A percentile compares a stretch with the other conserved stretches of the same genome.
Evolutionary conservation across 805 yeast genomes (phyloP).

Genomic region (Saturnispora quitensis): DNA sequence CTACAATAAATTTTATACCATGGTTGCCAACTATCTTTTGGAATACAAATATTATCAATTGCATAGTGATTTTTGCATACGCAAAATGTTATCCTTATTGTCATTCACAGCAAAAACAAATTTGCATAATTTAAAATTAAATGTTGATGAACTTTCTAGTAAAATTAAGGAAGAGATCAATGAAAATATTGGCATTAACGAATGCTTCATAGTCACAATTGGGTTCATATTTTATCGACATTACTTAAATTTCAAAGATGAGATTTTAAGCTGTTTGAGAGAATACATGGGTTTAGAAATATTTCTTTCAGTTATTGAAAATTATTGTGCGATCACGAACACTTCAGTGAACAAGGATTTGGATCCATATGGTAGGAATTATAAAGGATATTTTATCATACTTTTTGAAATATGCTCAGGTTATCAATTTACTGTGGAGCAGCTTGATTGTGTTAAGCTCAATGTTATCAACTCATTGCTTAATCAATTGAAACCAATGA

Average conservation of each 20-base stretch:
- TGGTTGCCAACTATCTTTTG: conserved; percentile 21
- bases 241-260: conserved; percentile 14
- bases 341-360: conserved; percentile 26
- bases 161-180: conserved; percentile 17
- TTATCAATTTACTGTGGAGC: conserved; percentile 33
- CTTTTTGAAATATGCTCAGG: conserved; percentile 47
- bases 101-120: conserved; percentile 25
- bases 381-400: conserved; percentile 36
- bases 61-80: conserved; percentile 36
- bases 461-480: conserved; percentile 42
- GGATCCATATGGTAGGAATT: conserved; percentile 19
- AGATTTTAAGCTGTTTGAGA: conserved; percentile 36
- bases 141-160: conserved; percentile 11
- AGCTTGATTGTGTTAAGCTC: conserved; percentile 34
- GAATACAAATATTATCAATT: conserved; percentile 25
- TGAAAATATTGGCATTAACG: conserved; percentile 18
- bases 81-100: conserved; percentile 40
- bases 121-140: conserved; percentile 16
- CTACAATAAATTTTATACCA: conserved; percentile 21
- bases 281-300: conserved; percentile 46
- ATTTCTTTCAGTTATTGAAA: conserved; percentile 23
- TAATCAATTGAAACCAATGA: conserved; percentile 32
- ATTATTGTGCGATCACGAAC: conserved; percentile 28
- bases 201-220: conserved; percentile 24
- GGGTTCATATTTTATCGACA: conserved; percentile 26